Evolutionary conservation across 768 basidiomycete genomes (phyloP).

Genomic region (Jaapia argillacea): DNA sequence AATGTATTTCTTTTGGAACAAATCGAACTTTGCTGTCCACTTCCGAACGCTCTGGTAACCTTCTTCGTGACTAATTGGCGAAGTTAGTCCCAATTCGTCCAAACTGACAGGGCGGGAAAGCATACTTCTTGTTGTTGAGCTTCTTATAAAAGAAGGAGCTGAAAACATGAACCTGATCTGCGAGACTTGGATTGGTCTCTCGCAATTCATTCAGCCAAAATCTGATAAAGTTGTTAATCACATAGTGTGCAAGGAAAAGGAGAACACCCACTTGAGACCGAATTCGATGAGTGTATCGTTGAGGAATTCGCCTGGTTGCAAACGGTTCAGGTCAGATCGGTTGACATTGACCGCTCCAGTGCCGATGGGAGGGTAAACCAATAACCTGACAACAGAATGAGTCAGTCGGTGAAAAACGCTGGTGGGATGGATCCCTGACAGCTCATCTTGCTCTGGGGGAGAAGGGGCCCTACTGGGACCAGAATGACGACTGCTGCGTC

Average conservation of each 20-base stretch:
- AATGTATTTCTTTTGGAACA: conserved; percentile 89
- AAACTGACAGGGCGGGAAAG: conserved; percentile 2
- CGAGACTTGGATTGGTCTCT: conserved; percentile 44
- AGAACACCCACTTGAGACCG: conserved; percentile 68
- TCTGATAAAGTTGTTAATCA: conserved; percentile 27
- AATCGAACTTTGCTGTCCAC: conserved; percentile 85
- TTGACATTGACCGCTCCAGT: conserved; percentile 78
- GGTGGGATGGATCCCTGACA: too few relatives aligned
- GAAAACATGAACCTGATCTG: conserved; percentile 78
- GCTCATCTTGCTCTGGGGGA: too few relatives aligned
- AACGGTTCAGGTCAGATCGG: conserved; percentile 61
- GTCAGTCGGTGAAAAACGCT: too few relatives aligned
- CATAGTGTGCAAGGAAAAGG: not conserved
- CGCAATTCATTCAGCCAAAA: conserved; percentile 59
- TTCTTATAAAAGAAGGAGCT: conserved; percentile 99
- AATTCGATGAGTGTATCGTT: conserved; percentile 98
- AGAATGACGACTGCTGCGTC: too few relatives aligned
- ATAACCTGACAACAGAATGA: conserved; percentile 47
- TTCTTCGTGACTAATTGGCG: conserved; percentile 32
- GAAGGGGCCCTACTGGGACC: too few relatives aligned
- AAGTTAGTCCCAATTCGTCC: not conserved
- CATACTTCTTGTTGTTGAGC: conserved; percentile 60
- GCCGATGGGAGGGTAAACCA: conserved; percentile 63
- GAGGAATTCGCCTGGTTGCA: conserved; percentile 75
- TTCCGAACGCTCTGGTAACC: conserved; percentile 83